Base-by-base conservation (phyloP, 768 basidiomycete genomes). In the Termitomyces sp. region DNA sequence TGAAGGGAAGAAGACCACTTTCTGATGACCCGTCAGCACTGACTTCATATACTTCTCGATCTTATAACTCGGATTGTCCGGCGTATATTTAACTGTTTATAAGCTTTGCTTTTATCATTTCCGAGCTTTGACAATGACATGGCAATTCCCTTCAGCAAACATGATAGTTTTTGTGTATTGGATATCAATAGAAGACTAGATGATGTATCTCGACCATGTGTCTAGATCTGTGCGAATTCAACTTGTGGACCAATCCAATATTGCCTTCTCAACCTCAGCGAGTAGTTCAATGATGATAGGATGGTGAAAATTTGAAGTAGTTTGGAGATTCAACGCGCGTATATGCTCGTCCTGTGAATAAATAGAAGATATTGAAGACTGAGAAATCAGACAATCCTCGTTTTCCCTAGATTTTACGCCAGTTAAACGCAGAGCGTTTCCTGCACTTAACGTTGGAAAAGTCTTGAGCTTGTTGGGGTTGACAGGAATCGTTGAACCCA, bases 1-100 rank as follows among this genome's bases (percentile, higher is more conserved):
- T 57, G 84, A 84, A 65, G 91, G 90, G 68, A 88, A 77, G 78
- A 88, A 86, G 72, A 84, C 73, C 51, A 86, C 82, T 13, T 89
- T 90, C 64, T 80, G 43, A 67, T 60, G 14, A 20, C 30, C 20
- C n/a, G 18, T 13, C 8, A 54, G 14, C 48, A 44, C 23, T 40
- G 30, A n/a, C 38, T 57, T 33, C 28, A 28, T 50, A 40, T 14
- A 47, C 35, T 52, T 60, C 46, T 57, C 9, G 30, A 30, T 23
- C 48, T 32, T 20, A 30, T 57, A 5, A 36, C 18, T 51, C 40
- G 32, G 48, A 51, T 56, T 32, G 32, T 56, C 36, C 46, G 50
- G 50, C 55, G 41, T 41, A 33, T 56, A 36, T 47, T 53, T 55
- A 53, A 13, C 41, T 30, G 44, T 35, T 20, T 57, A 57, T 57